A percentile compares a stretch with the other conserved stretches of the same genome.
Evolutionary conservation across 2,329 filamentous ascomycete genomes (phyloP).

Genomic region (Metarhizium sp.): DNA sequence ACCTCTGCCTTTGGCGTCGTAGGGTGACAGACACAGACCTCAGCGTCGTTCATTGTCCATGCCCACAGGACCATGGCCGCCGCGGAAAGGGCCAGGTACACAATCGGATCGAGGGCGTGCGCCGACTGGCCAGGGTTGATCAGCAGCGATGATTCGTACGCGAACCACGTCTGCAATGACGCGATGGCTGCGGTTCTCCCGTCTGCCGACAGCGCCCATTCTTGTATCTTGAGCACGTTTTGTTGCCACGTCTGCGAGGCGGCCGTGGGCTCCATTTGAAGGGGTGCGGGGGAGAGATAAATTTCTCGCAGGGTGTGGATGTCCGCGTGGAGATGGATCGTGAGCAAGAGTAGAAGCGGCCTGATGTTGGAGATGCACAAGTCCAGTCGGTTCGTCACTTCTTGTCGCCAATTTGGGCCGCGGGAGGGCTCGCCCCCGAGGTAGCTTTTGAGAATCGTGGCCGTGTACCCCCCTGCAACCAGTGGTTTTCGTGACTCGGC

Average conservation of each 20-base stretch:
- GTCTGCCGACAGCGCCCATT: conserved; percentile 21
- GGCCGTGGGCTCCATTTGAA: conserved; percentile 7
- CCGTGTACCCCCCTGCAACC: conserved; percentile 9
- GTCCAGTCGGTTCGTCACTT: conserved; percentile 19
- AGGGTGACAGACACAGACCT: conserved; percentile 18
- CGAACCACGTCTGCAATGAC: conserved; percentile 21
- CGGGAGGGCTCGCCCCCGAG: conserved; percentile 17
- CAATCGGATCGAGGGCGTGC: conserved; percentile 21
- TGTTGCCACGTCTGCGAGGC: conserved; percentile 12
- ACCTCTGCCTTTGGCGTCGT: conserved; percentile 15
- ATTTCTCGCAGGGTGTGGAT: conserved; percentile 12
- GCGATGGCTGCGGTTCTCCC: conserved; percentile 24
- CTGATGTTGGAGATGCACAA: conserved; percentile 20
- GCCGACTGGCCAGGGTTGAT: not conserved
- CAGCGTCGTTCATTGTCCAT: conserved; percentile 20
- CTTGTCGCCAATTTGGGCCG: conserved; percentile 12
- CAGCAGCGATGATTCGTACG: conserved; percentile 12
- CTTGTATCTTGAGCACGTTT: conserved; percentile 12
- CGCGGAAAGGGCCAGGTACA: conserved; percentile 21
- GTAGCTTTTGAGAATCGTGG: conserved; percentile 18
- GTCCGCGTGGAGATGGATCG: conserved; percentile 26
- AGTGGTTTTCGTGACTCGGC: conserved; percentile 9
- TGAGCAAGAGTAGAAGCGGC: conserved; percentile 27
- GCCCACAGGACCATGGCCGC: conserved; percentile 26
- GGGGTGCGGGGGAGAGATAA: conserved; percentile 2